phyloP scores from a whole-genome alignment of 2,329 filamentous ascomycete genomes.

The Fusarium verticillioides region DNA sequence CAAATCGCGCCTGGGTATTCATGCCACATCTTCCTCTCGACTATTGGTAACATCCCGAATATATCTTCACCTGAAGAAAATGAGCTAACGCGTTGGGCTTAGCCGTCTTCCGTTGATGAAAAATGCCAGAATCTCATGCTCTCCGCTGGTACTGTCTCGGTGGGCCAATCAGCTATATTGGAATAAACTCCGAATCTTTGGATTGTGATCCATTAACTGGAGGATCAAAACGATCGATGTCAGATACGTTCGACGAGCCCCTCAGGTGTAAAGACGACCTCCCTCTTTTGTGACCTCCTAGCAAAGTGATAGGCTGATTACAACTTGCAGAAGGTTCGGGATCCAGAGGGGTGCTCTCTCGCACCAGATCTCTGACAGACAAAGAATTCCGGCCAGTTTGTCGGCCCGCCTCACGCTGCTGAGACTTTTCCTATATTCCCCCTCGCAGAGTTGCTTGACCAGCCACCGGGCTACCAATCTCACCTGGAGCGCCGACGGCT shows the following conservation, averaged over 20 bases:
- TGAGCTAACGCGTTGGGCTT: not conserved
- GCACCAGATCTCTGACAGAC: slow-evolving; percentile 26
- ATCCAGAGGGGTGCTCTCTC: slow-evolving; percentile 21
- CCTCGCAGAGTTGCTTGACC: slow-evolving; percentile 54
- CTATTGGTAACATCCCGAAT: not conserved
- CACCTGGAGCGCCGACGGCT: slow-evolving; percentile 68
- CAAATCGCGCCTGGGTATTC: slow-evolving; percentile 22
- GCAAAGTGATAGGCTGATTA: not conserved
- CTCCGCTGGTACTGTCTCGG: not conserved
- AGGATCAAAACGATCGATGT: not conserved
- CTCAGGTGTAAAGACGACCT: slow-evolving; percentile 10
- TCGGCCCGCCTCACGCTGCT: slow-evolving; percentile 6
- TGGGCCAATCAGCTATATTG: not conserved
- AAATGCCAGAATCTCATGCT: not conserved
- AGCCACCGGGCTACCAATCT: slow-evolving; percentile 75
- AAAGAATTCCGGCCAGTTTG: slow-evolving; percentile 5
- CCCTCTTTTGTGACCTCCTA: slow-evolving; percentile 8
- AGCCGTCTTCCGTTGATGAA: not conserved
- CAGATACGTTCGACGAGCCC: not conserved
- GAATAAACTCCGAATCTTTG: not conserved
- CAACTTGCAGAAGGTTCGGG: not conserved
- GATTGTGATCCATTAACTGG: not conserved
- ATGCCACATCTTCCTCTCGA: slow-evolving; percentile 7
- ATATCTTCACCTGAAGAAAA: not conserved
- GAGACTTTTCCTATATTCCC: slow-evolving; percentile 46